Evolutionary conservation across 1,284 basidiomycete genomes (phyloP).

Genomic region (Apiotrichum montevideense): DNA sequence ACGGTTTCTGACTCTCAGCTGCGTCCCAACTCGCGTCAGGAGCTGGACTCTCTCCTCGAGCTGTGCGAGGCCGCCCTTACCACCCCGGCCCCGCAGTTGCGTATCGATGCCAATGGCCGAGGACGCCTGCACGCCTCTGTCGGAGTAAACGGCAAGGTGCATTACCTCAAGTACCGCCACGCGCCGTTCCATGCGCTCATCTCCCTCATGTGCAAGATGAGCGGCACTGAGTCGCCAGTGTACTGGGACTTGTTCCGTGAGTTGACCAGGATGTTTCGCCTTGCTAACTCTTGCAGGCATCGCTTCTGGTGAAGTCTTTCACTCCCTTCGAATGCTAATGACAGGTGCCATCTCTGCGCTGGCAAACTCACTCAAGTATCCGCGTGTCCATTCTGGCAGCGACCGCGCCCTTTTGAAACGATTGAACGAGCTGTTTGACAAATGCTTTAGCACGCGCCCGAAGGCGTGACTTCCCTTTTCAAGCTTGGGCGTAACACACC

Average conservation of each 20-base stretch:
- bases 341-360: slow-evolving; percentile 9
- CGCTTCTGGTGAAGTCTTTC: not conserved
- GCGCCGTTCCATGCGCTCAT: slow-evolving; percentile 42
- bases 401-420: slow-evolving; percentile 1
- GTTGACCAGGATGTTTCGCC: not conserved
- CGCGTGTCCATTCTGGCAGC: not conserved
- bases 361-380: slow-evolving; percentile 1
- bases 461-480: not conserved
- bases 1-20: slow-evolving; percentile 23
- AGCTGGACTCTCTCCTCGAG: slow-evolving; percentile 34
- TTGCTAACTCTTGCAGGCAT: not conserved
- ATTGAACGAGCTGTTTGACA: slow-evolving; percentile 8
- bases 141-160: slow-evolving; percentile 24
- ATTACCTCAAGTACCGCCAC: slow-evolving; percentile 43
- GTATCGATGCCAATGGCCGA: slow-evolving; percentile 8
- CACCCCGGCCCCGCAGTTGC: slow-evolving; percentile 11
- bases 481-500: not conserved
- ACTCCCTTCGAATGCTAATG: not conserved
- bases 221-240: slow-evolving; percentile 26
- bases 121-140: slow-evolving; percentile 14
- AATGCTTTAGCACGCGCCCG: slow-evolving; percentile 3
- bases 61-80: slow-evolving; percentile 41
- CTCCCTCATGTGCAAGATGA: slow-evolving; percentile 37
- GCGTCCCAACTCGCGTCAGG: slow-evolving; percentile 30
- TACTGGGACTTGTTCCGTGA: slow-evolving; percentile 43